Percentiles rank a stretch among this genome's conserved stretches.
These are phyloP conservation scores for Populus davidiana DNA, from an alignment of 345 rosid genomes.

Conservation along the genomic window DNA sequence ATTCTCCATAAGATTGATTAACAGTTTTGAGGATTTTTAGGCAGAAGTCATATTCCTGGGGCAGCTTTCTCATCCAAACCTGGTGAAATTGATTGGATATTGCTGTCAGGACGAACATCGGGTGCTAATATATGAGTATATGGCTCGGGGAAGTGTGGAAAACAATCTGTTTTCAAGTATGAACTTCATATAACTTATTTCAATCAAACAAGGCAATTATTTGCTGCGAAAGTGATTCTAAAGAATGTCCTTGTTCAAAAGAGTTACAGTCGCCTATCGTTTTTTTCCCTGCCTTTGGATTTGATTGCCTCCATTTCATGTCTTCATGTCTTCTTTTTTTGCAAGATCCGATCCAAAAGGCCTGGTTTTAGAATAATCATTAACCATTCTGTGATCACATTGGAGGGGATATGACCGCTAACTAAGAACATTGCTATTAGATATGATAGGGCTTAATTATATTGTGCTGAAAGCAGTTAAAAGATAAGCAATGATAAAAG, in stretches of 20 bases:
- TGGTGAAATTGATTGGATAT: conserved; percentile 89
- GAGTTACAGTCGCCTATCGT: background rate
- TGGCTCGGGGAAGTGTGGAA: conserved; percentile 94
- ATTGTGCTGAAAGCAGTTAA: background rate
- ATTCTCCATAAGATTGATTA: conserved; percentile 13
- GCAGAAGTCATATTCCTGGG: conserved; percentile 98
- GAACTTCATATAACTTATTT: conserved; percentile 15
- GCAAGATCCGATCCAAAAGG: background rate
- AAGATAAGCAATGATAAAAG: background rate
- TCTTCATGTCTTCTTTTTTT: background rate
- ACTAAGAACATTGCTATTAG: background rate
- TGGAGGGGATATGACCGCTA: background rate
- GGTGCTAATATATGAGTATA: conserved; percentile 81
- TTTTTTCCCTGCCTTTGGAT: background rate
- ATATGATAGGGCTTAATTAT: background rate
- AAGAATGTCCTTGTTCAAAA: background rate
- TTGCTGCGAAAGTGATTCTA: background rate
- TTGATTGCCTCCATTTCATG: background rate
- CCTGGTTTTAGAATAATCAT: background rate
- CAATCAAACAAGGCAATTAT: background rate
- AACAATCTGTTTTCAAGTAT: conserved; percentile 83
- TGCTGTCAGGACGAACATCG: conserved; percentile 89
- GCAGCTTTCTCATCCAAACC: conserved; percentile 92
- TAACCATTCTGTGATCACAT: background rate
- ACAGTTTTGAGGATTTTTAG: conserved; percentile 38